Evolutionary conservation across 192 early-diverging fungal genomes (phyloP), one percentile per base, ranked within the genome.

Genomic region (Entomortierella parvispora): DNA sequence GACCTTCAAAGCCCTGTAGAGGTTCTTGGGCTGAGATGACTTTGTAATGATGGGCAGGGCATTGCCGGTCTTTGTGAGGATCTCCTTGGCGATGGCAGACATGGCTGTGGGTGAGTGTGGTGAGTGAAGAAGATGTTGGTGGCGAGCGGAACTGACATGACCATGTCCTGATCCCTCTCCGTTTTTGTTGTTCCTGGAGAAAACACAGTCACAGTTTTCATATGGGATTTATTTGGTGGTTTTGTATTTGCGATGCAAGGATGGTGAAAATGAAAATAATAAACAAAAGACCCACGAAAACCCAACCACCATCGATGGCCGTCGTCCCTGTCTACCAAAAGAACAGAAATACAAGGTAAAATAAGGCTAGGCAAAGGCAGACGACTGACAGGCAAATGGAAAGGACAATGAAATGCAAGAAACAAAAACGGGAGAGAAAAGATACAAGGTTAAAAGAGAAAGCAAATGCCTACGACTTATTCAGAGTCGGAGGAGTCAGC

Each of bases 11-110:
- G 65, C 74, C 42, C 61, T 47, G 65, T 68, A 77, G 7, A 77
- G 55, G 56, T 40, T 77, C 65, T 68, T 77, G 54, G 74, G 66
- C 42, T 57, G 65, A 34, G 65, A 56, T 5, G 74, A 68, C 59
- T 64, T 66, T 64, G 66, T 42, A 55, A 77, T 77, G 48, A 77
- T 44, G 37, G 74, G 74, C 32, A 77, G 53, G 40, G 74, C 59
- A 68, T 68, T 67, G 37, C 44, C 54, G 15, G 74, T 59, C 61
- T 77, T 77, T 58, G 65, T 77, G 66, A 77, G 65, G 66, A 77
- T 68, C 62, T 77, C 74, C 66, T 68, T 77, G 28, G 74, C 74
- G 29, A 77, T 77, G 55, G 65, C 34, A 34, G 74, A 77, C 74
- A 77, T 77, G 53, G 5, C 37, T 5, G 12, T 40, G 37, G 12